A percentile compares a stretch with the other conserved stretches of the same genome.
These are phyloP conservation scores for Emergomyces pasteurianus DNA, from an alignment of 2,329 filamentous ascomycete species.

Conservation along the genomic window DNA sequence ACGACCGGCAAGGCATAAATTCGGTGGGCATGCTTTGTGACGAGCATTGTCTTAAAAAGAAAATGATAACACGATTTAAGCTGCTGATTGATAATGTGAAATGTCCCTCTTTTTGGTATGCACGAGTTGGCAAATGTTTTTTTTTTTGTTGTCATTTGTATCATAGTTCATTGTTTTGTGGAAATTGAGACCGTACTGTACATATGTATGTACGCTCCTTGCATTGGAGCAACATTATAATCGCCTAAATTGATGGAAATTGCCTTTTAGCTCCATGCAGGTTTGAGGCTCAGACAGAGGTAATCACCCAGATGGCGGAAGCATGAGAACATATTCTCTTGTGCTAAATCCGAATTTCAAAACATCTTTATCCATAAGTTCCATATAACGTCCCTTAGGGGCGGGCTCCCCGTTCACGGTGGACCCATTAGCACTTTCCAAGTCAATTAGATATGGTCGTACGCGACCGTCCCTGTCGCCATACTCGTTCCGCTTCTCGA, in stretches of 20 bases:
- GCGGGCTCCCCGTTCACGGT: constrained; percentile 63
- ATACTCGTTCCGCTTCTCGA: constrained; percentile 72
- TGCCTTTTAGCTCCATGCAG: neutral
- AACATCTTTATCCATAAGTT: constrained; percentile 80
- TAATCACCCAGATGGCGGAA: constrained; percentile 37
- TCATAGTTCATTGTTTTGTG: neutral
- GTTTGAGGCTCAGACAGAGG: neutral
- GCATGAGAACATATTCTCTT: constrained; percentile 92
- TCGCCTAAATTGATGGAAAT: neutral
- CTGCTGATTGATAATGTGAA: neutral
- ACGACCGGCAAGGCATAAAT: constrained; percentile 16
- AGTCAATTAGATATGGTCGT: constrained; percentile 80
- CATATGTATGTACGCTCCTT: neutral
- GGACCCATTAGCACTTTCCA: constrained; percentile 90
- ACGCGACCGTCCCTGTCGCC: constrained; percentile 71
- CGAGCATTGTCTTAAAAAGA: no score
- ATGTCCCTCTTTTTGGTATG: no score
- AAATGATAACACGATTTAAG: neutral
- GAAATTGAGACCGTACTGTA: neutral
- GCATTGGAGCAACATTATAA: constrained; percentile 1
- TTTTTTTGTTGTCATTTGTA: neutral
- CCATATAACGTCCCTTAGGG: constrained; percentile 67
- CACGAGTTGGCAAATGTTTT: neutral
- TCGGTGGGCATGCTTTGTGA: neutral
- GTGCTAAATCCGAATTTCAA: constrained; percentile 77